Percentiles rank a stretch among this genome's conserved stretches.
Evolutionary conservation across 139 green algal genomes (phyloP).

Genomic region (Penium margaritaceum): DNA sequence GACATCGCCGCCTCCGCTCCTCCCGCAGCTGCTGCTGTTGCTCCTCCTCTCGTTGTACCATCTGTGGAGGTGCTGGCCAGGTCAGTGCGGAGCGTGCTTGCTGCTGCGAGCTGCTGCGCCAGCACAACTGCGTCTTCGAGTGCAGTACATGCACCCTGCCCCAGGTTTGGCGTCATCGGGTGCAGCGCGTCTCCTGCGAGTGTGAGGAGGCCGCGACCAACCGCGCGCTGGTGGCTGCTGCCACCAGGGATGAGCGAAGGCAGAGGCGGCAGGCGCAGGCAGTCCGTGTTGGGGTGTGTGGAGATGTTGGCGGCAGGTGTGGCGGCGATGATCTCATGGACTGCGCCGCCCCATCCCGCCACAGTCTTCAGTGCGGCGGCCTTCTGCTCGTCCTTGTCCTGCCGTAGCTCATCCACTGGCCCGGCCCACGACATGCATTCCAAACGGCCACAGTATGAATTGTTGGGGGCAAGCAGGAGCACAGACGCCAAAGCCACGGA

Average conservation of each 20-base stretch:
- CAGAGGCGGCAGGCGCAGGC: conserved; percentile 17
- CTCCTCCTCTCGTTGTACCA: too few relatives aligned
- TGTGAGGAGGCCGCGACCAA: conserved; percentile 35
- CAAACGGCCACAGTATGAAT: too few relatives aligned
- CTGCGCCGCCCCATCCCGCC: conserved; percentile 8
- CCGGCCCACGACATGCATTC: too few relatives aligned
- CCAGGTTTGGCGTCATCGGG: conserved; percentile 97
- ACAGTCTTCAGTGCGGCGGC: background rate
- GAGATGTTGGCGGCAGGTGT: conserved; percentile 32
- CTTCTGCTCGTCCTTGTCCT: background rate
- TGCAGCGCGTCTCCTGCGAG: conserved; percentile 77
- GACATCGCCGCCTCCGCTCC: background rate
- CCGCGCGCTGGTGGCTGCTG: background rate
- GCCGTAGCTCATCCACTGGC: too few relatives aligned
- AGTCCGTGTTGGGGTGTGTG: conserved; percentile 24
- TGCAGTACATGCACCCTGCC: conserved; percentile 75
- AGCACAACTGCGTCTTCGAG: conserved; percentile 53
- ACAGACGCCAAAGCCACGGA: too few relatives aligned
- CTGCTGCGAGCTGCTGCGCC: conserved; percentile 44
- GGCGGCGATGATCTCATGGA: conserved; percentile 14
- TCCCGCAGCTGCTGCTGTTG: too few relatives aligned
- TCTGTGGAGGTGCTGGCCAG: background rate
- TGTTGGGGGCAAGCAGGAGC: too few relatives aligned
- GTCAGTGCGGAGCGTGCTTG: background rate
- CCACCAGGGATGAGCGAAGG: background rate